Base-by-base conservation (phyloP, 2,329 filamentous ascomycete genomes). In the Exophiala viscosa region DNA sequence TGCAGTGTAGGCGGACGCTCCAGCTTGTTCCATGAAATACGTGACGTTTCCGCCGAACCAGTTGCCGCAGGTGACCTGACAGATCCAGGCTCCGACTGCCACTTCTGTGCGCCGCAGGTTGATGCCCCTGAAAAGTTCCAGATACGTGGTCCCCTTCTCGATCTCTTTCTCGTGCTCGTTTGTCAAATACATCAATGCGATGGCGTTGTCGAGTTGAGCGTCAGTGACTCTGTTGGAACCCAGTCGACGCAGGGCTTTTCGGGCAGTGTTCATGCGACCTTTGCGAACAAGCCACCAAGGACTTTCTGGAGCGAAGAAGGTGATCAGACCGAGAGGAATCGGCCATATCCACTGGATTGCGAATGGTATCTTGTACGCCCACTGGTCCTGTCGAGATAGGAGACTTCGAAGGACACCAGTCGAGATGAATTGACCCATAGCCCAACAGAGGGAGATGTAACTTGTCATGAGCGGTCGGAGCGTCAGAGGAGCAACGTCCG, bases 171-270 rank as follows among this genome's bases (percentile, higher is more conserved):
- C 38, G 38, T 40, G 38, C 38, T 40, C n/a, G 23, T 28, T 28
- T 28, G 23, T 28, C 23, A 36, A 6, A 15, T 36, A 36, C 87
- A 96, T 95, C 88, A 95, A 93, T 63, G 87, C 85, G 45, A 95
- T 77, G 0, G 88, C 92, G 70, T 93, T 88, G 57, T 95, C 86
- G 10, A 86, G 80, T 64, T 93, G 81, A 62, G 92, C 90, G 54
- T 85, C 79, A 1, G 82, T 84, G 54, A 88, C 84, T 1, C 59
- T 54, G 5, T 66, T 63, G 14, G 66, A 36, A 63, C 69, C 69
- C 23, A 72, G 58, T 4, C 64, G 62, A 11, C 45, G 40, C 3
- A 72, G 48, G 1, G 65, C 58, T 15, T 60, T 58, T n/a, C 63
- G 56, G 8, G 69, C 70, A 14, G 69, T 65, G 14, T 69, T 62